Evolutionary conservation across 2,329 filamentous ascomycete genomes (phyloP).

Genomic region (Claviceps pusilla): DNA sequence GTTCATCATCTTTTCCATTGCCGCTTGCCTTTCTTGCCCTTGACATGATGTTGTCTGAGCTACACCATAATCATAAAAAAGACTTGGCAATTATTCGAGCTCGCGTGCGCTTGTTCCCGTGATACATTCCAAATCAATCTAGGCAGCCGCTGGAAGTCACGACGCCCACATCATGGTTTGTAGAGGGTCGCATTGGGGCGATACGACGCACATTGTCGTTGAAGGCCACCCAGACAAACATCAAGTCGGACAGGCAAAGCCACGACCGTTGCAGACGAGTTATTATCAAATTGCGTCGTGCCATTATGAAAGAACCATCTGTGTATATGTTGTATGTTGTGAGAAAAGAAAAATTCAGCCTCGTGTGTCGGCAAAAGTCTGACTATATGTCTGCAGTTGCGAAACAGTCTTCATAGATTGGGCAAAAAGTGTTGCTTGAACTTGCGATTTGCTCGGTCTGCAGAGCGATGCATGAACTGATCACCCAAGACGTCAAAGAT

Average conservation of each 20-base stretch:
- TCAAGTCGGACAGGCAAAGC: not conserved
- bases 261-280: not conserved
- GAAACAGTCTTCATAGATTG: not conserved
- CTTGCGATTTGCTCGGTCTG: constrained; percentile 78
- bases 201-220: not conserved
- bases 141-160: not conserved
- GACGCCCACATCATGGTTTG: not conserved
- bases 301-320: no score
- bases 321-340: not conserved
- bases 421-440: constrained; percentile 69
- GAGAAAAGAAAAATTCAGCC: not conserved
- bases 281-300: not conserved
- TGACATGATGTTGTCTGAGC: not conserved
- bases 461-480: constrained; percentile 68
- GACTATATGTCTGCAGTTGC: not conserved
- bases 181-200: not conserved
- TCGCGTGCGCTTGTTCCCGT: not conserved
- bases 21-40: not conserved
- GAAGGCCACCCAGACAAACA: not conserved
- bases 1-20: not conserved
- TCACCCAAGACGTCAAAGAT: constrained; percentile 78
- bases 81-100: not conserved
- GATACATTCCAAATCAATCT: not conserved
- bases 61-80: not conserved
- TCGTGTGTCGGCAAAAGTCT: not conserved